A percentile compares a stretch with the other conserved stretches of the same genome.
Conservation (phyloP, 306 rosid species). For the Ochetophila trinervis region DNA sequence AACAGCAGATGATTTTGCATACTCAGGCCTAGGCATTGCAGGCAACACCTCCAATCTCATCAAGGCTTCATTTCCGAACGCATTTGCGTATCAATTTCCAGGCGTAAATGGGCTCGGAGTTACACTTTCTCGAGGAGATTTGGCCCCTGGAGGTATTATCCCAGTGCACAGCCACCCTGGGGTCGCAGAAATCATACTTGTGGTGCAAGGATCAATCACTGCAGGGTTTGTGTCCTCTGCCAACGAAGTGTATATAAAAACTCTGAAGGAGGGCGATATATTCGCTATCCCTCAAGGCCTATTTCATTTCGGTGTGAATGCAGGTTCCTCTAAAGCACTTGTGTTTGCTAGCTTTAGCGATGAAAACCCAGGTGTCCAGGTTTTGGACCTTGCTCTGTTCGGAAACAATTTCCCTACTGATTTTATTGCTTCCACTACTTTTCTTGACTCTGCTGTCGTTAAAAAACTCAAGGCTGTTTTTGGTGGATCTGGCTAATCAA, state of each 20-base stretch:
- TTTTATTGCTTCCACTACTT: conserved; percentile 41
- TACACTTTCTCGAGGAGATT: conserved; percentile 50
- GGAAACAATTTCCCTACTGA: conserved; percentile 59
- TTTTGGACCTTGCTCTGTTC: conserved; percentile 60
- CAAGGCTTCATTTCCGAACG: conserved; percentile 42
- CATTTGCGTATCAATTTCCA: conserved; percentile 48
- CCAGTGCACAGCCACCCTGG: conserved; percentile 72
- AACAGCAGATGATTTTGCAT: conserved; percentile 47
- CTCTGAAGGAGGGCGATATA: conserved; percentile 47
- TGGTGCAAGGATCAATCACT: conserved; percentile 35
- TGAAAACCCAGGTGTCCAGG: conserved; percentile 63
- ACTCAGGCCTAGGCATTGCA: conserved; percentile 35
- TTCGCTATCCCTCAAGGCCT: conserved; percentile 68
- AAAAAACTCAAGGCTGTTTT: conserved; percentile 79
- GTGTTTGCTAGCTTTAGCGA: conserved; percentile 55
- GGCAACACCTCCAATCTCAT: conserved; percentile 62
- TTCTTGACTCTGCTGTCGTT: conserved; percentile 47
- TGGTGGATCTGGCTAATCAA: conserved; percentile 51
- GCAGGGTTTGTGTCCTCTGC: conserved; percentile 56
- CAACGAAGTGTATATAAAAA: conserved; percentile 43
- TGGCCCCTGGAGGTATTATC: conserved; percentile 44
- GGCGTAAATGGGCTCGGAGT: conserved; percentile 65
- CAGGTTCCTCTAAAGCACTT: conserved; percentile 4
- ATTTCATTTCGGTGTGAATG: conserved; percentile 52
- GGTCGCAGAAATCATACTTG: conserved; percentile 37